Conservation (phyloP, 192 early-diverging fungal genomes). For the Pilobolus umbonatus region DNA sequence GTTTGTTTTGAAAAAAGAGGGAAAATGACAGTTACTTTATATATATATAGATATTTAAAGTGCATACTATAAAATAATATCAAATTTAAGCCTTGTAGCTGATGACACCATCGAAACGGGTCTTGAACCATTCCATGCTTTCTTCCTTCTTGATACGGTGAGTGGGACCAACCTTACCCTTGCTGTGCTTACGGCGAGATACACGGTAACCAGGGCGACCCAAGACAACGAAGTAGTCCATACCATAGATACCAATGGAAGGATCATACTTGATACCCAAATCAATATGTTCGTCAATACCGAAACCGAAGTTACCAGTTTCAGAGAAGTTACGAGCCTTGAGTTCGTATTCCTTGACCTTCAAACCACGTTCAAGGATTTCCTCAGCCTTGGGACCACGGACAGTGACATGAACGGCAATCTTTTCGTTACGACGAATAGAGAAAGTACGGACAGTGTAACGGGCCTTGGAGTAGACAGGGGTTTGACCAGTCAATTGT, state of each 20-base stretch:
- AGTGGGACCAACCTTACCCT: slow-evolving; percentile 75
- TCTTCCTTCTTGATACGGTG: slow-evolving; percentile 94
- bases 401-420: slow-evolving; percentile 97
- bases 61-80: slow-evolving; percentile 46
- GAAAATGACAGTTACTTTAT: no score
- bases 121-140: slow-evolving; percentile 98
- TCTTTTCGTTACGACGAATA: slow-evolving; percentile 99
- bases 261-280: slow-evolving; percentile 99
- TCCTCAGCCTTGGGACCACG: slow-evolving; percentile 83
- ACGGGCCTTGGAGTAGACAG: slow-evolving; percentile 99
- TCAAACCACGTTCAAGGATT: slow-evolving; percentile 98
- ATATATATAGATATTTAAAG: no score
- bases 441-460: slow-evolving; percentile 99
- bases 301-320: slow-evolving; percentile 99
- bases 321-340: slow-evolving; percentile 91
- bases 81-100: slow-evolving; percentile 74
- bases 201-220: slow-evolving; percentile 96
- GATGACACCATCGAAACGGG: slow-evolving; percentile 60
- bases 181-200: slow-evolving; percentile 84
- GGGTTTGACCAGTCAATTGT: slow-evolving; percentile 98
- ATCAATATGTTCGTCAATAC: slow-evolving; percentile 99
- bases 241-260: slow-evolving; percentile 92
- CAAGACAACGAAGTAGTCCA: slow-evolving; percentile 80
- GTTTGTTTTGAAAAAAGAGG: no score
- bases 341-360: slow-evolving; percentile 99